Evolutionary conservation across 2,329 filamentous ascomycete genomes (phyloP).

Genomic region (Aspergillus fructus): DNA sequence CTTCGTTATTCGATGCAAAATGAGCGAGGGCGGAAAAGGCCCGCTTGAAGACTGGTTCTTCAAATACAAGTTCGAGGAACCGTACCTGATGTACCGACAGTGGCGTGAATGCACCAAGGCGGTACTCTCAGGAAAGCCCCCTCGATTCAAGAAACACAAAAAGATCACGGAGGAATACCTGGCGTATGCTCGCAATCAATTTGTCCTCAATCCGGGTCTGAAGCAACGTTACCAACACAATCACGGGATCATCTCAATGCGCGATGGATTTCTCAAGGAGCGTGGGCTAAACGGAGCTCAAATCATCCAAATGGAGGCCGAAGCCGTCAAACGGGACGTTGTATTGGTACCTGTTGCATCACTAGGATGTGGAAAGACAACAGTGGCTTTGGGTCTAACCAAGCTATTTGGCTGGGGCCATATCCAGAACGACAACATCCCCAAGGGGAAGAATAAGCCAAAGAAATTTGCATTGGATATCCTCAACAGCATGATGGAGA

Average conservation of each 20-base stretch:
- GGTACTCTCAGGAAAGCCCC: constrained; percentile 71
- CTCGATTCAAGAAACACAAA: constrained; percentile 80
- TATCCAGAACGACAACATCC: constrained; percentile 95
- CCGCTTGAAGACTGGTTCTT: constrained; percentile 96
- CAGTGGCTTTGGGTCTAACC: constrained; percentile 75
- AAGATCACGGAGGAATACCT: constrained; percentile 92
- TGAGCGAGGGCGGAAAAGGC: constrained; percentile 46
- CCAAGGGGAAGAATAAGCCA: constrained; percentile 70
- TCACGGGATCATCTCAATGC: constrained; percentile 89
- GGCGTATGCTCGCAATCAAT: constrained; percentile 71
- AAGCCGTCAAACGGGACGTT: constrained; percentile 63
- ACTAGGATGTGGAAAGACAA: constrained; percentile 96
- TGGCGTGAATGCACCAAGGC: constrained; percentile 97
- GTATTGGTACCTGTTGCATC: constrained; percentile 90
- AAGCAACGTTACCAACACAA: constrained; percentile 76
- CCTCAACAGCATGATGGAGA: constrained; percentile 61
- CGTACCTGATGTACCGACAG: constrained; percentile 97
- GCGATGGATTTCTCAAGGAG: constrained; percentile 80
- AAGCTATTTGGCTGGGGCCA: constrained; percentile 90
- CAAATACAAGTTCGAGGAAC: constrained; percentile 99
- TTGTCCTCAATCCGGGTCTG: constrained; percentile 67
- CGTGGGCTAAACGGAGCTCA: constrained; percentile 85
- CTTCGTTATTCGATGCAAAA: constrained; percentile 90
- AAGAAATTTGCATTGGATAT: constrained; percentile 74
- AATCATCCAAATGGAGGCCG: constrained; percentile 71